phyloP scores from a whole-genome alignment of 192 early-diverging fungal genomes.

The Rhizophagus clarus region DNA sequence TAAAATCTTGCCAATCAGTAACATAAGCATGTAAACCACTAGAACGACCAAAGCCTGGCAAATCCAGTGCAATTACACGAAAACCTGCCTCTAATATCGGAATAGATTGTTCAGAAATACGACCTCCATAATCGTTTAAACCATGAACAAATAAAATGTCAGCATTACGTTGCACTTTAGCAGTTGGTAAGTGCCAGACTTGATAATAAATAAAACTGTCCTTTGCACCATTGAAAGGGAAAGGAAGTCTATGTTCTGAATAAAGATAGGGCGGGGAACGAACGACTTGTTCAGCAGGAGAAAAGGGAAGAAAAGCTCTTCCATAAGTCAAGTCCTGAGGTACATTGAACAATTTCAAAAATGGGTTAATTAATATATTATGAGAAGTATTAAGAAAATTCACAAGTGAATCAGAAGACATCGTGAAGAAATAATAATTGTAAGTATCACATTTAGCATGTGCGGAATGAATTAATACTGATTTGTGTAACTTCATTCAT shows the following conservation, averaged over 20 bases:
- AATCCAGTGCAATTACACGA: constrained; percentile 18
- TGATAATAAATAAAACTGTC: constrained; percentile 32
- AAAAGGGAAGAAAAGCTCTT: neutral
- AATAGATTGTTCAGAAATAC: constrained; percentile 1
- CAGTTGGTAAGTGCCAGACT: constrained; percentile 9
- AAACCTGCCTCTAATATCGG: constrained; percentile 25
- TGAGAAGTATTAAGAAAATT: neutral
- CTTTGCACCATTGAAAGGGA: neutral
- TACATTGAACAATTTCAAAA: neutral
- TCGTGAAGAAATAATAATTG: neutral
- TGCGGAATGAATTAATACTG: too few relatives aligned
- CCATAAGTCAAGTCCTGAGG: constrained; percentile 26
- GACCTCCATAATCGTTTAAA: constrained; percentile 26
- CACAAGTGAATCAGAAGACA: neutral
- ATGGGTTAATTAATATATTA: neutral
- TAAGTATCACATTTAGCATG: too few relatives aligned
- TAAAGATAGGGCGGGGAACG: constrained; percentile 14
- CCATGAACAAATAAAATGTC: constrained; percentile 25
- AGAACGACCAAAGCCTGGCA: constrained; percentile 28
- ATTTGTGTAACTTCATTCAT: too few relatives aligned
- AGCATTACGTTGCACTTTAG: constrained; percentile 8
- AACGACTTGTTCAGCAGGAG: neutral
- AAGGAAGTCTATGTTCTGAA: neutral
- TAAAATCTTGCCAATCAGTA: constrained; percentile 3
- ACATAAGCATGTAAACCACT: constrained; percentile 26